Evolutionary conservation across 257 asterid species (phyloP).

Genomic region (Datura wrightii): DNA sequence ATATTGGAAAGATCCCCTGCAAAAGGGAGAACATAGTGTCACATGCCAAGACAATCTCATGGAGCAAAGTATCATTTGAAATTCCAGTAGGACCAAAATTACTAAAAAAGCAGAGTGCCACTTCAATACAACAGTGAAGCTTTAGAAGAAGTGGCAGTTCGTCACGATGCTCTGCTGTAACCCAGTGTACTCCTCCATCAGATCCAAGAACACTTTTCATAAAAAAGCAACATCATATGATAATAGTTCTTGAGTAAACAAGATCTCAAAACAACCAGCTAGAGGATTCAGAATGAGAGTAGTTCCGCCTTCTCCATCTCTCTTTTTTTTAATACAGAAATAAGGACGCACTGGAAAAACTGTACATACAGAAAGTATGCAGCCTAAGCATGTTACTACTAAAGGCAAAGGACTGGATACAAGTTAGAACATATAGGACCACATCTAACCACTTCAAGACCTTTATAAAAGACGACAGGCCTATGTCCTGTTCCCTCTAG

Average conservation of each 20-base stretch:
- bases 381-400: conserved; percentile 23
- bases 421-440: neutral
- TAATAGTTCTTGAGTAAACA: conserved; percentile 21
- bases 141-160: neutral
- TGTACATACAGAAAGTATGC: neutral
- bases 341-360: neutral
- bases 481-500: neutral
- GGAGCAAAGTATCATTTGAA: neutral
- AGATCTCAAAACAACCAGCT: neutral
- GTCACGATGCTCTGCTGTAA: neutral
- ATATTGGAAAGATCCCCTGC: conserved; percentile 90
- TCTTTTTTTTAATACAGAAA: neutral
- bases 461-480: neutral
- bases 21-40: conserved; percentile 31
- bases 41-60: conserved; percentile 16
- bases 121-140: conserved; percentile 11
- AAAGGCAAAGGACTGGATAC: conserved; percentile 15
- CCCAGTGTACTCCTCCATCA: neutral
- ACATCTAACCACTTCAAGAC: conserved; percentile 28
- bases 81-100: neutral
- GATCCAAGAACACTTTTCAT: neutral
- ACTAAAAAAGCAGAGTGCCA: conserved; percentile 9
- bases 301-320: neutral
- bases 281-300: conserved; percentile 16
- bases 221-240: conserved; percentile 12